Evolutionary conservation across 192 early-diverging fungal genomes (phyloP).

Genomic region (Kappamyces sp.): DNA sequence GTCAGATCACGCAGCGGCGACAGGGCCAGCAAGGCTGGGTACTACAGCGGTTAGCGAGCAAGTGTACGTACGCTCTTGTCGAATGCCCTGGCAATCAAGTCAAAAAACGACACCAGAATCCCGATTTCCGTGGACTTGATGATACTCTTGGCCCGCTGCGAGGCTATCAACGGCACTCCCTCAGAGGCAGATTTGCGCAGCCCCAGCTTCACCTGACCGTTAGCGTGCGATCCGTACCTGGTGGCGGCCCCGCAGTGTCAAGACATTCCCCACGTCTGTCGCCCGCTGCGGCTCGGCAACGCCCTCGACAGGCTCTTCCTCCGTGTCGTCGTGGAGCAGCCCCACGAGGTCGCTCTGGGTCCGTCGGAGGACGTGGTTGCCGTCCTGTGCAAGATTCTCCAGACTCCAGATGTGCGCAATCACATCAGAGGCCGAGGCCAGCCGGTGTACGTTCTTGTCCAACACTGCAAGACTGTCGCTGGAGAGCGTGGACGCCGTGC

Average conservation of each 20-base stretch:
- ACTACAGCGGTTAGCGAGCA: background rate
- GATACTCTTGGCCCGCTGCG: background rate
- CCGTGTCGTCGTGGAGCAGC: background rate
- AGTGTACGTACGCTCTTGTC: background rate
- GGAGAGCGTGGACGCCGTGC: background rate
- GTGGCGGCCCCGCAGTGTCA: constrained; percentile 1
- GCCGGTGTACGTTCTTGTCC: background rate
- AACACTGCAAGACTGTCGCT: background rate
- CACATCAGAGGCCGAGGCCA: background rate
- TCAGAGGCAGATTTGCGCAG: constrained; percentile 7
- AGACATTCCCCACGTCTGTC: background rate
- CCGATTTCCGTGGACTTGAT: background rate
- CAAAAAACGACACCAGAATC: background rate
- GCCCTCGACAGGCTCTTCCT: background rate
- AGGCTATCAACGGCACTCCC: background rate
- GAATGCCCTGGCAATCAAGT: background rate
- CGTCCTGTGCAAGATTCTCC: background rate
- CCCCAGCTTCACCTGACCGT: background rate
- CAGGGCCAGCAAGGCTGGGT: background rate
- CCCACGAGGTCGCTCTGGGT: background rate
- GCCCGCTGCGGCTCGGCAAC: constrained; percentile 2
- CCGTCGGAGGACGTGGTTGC: background rate
- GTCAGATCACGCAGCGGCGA: background rate
- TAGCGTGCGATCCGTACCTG: background rate
- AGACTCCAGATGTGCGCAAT: background rate